These are phyloP conservation scores for Macrolepiota albuminosa DNA, from an alignment of 768 basidiomycete genomes.

Conservation along the genomic window DNA sequence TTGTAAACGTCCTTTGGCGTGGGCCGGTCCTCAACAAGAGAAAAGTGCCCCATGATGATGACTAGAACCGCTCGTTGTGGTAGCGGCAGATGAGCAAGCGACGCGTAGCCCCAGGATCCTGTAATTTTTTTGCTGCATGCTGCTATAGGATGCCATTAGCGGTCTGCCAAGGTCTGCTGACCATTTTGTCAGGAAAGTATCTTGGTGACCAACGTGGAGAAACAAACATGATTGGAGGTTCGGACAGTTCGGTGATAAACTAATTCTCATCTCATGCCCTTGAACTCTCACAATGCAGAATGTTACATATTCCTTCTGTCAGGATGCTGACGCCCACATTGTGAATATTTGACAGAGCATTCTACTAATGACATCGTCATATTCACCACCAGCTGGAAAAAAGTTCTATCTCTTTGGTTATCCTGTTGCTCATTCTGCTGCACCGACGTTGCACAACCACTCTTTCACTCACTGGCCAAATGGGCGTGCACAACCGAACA, in stretches of 20 bases:
- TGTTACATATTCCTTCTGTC: not conserved
- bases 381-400: slow-evolving; percentile 6
- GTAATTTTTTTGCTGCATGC: not conserved
- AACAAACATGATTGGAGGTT: not conserved
- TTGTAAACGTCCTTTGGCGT: slow-evolving; percentile 33
- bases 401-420: slow-evolving; percentile 28
- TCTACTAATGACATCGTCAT: not conserved
- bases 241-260: not conserved
- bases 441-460: slow-evolving; percentile 27
- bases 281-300: not conserved
- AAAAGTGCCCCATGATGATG: slow-evolving; percentile 16
- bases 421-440: slow-evolving; percentile 30
- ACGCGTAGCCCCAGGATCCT: not conserved
- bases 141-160: not conserved
- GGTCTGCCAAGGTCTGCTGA: not conserved
- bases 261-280: not conserved
- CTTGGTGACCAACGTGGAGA: not conserved
- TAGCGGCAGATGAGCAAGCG: not conserved
- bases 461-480: slow-evolving; percentile 21
- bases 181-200: not conserved
- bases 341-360: not conserved
- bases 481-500: slow-evolving; percentile 11
- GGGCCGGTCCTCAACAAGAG: slow-evolving; percentile 20
- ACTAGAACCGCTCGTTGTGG: not conserved
- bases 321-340: no score